These are phyloP conservation scores for Fusarium scirpi DNA, from an alignment of 2,329 filamentous ascomycete species.

Conservation along the genomic window DNA sequence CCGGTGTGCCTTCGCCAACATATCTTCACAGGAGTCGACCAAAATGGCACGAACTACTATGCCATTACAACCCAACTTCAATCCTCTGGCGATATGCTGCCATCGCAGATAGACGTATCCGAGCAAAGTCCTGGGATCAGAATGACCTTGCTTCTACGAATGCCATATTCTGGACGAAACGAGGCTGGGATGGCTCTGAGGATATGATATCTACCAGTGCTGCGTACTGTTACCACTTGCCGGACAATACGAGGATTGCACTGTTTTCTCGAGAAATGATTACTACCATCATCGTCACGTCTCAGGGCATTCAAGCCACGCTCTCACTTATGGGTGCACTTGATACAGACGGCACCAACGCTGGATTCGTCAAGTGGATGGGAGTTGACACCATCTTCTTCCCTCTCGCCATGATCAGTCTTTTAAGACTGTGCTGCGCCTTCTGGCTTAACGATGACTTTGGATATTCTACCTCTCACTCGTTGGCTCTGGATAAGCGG, in stretches of 20 bases:
- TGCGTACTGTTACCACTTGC: neutral
- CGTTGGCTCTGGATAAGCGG: neutral
- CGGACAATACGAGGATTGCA: neutral
- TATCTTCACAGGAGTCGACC: constrained; percentile 12
- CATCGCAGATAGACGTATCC: constrained; percentile 15
- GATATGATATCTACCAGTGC: constrained; percentile 4
- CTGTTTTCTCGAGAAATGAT: constrained; percentile 4
- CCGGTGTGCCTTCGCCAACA: constrained; percentile 7
- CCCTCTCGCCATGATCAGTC: constrained; percentile 9
- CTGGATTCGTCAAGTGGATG: constrained; percentile 5
- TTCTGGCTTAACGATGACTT: constrained; percentile 21
- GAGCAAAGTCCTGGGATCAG: constrained; percentile 7
- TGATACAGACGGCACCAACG: neutral
- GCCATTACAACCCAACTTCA: constrained; percentile 32
- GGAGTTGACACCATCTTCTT: constrained; percentile 25
- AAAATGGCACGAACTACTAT: constrained; percentile 24
- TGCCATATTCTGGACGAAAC: constrained; percentile 26
- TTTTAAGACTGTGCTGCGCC: constrained; percentile 13
- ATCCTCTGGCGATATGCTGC: constrained; percentile 28
- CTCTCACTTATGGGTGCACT: neutral
- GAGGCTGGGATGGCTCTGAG: constrained; percentile 27
- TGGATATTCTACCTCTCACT: neutral
- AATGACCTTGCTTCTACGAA: constrained; percentile 23
- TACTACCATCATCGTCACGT: constrained; percentile 12
- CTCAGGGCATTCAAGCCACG: constrained; percentile 14